Evolutionary conservation across 192 early-diverging fungal species (phyloP).

Genomic region (Umbelopsis ramanniana): DNA sequence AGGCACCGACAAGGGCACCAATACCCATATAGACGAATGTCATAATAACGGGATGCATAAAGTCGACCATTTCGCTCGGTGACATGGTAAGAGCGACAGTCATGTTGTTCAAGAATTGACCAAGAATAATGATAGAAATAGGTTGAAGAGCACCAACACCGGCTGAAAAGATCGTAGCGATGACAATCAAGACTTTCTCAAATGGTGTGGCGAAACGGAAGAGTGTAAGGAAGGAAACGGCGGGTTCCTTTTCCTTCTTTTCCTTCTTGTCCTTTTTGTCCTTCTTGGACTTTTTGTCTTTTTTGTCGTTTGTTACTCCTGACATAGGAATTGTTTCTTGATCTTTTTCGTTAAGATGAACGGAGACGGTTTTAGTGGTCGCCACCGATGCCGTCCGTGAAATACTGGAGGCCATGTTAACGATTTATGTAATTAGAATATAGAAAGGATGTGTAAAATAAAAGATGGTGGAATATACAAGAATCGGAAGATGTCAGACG

Average conservation of each 20-base stretch:
- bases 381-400: constrained; percentile 7
- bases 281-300: constrained; percentile 11
- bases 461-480: not conserved
- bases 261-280: constrained; percentile 25
- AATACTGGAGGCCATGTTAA: not conserved
- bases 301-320: not conserved
- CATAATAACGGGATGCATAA: constrained; percentile 34
- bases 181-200: constrained; percentile 21
- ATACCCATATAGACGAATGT: constrained; percentile 64
- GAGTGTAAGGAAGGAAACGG: constrained; percentile 61
- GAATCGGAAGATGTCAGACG: not conserved
- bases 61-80: constrained; percentile 17
- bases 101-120: constrained; percentile 27
- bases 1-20: constrained; percentile 59
- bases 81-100: not conserved
- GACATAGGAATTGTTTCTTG: not conserved
- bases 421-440: not conserved
- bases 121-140: constrained; percentile 34
- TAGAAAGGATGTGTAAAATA: not conserved
- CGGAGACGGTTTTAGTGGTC: not conserved
- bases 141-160: constrained; percentile 40
- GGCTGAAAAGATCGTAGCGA: constrained; percentile 20
- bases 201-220: constrained; percentile 62
- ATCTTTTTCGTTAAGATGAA: not conserved
- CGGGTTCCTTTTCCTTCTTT: constrained; percentile 47